A percentile compares a stretch with the other conserved stretches of the same genome.
phyloP scores from a whole-genome alignment of 352 stramenopile genomes.

The Hyaloperonospora brassicae region DNA sequence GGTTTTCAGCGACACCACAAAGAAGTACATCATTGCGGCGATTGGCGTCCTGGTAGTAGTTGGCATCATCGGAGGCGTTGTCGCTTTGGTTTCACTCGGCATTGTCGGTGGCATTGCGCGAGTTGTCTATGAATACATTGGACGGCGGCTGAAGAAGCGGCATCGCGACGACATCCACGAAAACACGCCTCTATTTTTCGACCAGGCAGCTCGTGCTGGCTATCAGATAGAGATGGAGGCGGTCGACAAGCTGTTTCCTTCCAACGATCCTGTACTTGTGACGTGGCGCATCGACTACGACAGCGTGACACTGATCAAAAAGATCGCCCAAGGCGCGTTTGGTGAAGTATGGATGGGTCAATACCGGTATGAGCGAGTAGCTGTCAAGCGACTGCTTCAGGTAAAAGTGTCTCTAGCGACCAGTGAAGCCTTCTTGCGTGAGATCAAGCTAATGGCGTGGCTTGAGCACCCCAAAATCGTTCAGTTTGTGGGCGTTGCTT shows the following conservation, averaged over 20 bases:
- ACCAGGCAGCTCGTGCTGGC: slow-evolving; percentile 45
- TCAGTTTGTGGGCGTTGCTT: slow-evolving; percentile 63
- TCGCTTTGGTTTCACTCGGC: slow-evolving; percentile 27
- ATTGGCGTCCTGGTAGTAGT: too few relatives aligned
- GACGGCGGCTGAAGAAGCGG: slow-evolving; percentile 26
- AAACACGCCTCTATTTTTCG: slow-evolving; percentile 64
- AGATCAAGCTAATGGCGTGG: slow-evolving; percentile 69
- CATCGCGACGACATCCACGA: slow-evolving; percentile 54
- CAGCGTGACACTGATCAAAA: slow-evolving; percentile 49
- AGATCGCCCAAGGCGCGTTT: slow-evolving; percentile 59
- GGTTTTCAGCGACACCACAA: too few relatives aligned
- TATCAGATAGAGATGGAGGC: slow-evolving; percentile 57
- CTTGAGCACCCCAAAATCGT: slow-evolving; percentile 61
- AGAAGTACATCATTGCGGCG: too few relatives aligned
- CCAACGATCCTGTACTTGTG: slow-evolving; percentile 59
- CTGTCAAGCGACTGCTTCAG: slow-evolving; percentile 52
- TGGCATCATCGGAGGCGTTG: not conserved
- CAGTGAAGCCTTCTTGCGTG: slow-evolving; percentile 56
- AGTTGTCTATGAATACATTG: slow-evolving; percentile 38
- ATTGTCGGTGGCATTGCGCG: slow-evolving; percentile 30
- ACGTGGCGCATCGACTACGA: slow-evolving; percentile 69
- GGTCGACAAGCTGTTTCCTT: slow-evolving; percentile 57
- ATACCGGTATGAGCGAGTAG: slow-evolving; percentile 49
- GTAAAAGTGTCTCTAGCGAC: slow-evolving; percentile 35
- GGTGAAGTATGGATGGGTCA: slow-evolving; percentile 67